phyloP scores from a whole-genome alignment of 108 stramenopile species.

The Nitzschia putrida region DNA sequence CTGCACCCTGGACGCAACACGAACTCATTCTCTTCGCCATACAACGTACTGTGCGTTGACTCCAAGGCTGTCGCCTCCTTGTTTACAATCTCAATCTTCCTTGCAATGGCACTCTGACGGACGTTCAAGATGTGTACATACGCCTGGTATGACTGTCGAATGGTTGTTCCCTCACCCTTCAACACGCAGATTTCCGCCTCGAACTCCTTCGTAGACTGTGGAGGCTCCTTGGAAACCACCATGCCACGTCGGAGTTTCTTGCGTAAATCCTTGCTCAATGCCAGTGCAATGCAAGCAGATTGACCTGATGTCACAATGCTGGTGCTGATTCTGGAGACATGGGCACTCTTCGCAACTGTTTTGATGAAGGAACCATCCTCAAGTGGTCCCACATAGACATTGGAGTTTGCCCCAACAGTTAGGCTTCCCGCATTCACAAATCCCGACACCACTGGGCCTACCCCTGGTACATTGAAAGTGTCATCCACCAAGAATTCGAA shows the following conservation, averaged over 20 bases:
- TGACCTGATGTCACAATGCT: conserved; percentile 78
- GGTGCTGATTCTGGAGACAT: conserved; percentile 82
- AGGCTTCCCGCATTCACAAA: conserved; percentile 87
- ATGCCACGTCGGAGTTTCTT: conserved; percentile 83
- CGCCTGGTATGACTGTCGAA: conserved; percentile 78
- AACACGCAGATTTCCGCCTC: conserved; percentile 90
- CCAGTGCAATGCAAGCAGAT: conserved; percentile 77
- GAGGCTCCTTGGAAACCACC: conserved; percentile 76
- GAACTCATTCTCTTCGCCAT: conserved; percentile 60
- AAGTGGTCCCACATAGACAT: conserved; percentile 85
- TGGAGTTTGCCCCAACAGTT: conserved; percentile 57
- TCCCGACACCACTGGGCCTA: conserved; percentile 75
- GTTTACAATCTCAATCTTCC: conserved; percentile 80
- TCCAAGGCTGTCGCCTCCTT: conserved; percentile 55
- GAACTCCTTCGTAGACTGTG: conserved; percentile 74
- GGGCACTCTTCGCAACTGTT: conserved; percentile 84
- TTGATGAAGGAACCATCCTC: conserved; percentile 83
- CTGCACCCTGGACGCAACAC: conserved; percentile 76
- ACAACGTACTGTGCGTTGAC: conserved; percentile 54
- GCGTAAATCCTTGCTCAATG: conserved; percentile 71
- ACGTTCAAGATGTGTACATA: conserved; percentile 88
- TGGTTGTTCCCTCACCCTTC: conserved; percentile 84
- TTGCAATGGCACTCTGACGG: conserved; percentile 78
- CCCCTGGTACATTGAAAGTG: conserved; percentile 86
- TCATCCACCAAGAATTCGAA: conserved; percentile 87